Evolutionary conservation across 2,329 filamentous ascomycete species (phyloP).

Genomic region (Raffaelea albimanens): DNA sequence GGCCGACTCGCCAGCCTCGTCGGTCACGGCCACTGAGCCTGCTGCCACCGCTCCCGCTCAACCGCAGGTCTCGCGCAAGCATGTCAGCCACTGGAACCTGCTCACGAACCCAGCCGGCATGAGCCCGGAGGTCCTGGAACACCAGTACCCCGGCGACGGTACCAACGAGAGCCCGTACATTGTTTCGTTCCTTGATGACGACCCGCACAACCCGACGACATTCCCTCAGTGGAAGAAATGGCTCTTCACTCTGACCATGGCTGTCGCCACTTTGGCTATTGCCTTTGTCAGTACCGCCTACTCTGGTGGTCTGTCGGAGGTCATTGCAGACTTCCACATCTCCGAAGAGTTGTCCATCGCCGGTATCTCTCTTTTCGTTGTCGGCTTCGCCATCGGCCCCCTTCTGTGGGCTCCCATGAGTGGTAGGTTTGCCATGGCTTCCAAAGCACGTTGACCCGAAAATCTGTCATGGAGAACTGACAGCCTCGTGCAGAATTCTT

Average conservation of each 20-base stretch:
- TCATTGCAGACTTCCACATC: constrained; percentile 46
- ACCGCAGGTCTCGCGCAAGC: not conserved
- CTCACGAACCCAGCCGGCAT: constrained; percentile 50
- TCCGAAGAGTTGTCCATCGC: constrained; percentile 44
- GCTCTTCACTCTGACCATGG: constrained; percentile 52
- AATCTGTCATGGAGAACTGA: constrained; percentile 2
- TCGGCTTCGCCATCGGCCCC: constrained; percentile 47
- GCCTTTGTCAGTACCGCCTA: constrained; percentile 63
- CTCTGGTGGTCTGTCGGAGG: constrained; percentile 44
- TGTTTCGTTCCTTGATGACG: constrained; percentile 55
- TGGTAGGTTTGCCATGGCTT: too few species aligned
- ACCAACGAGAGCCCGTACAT: constrained; percentile 58
- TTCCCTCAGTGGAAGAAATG: constrained; percentile 53
- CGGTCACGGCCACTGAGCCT: not conserved
- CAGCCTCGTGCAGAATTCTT: constrained; percentile 44
- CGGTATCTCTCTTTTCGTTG: constrained; percentile 51
- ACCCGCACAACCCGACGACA: constrained; percentile 57
- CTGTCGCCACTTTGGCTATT: constrained; percentile 58
- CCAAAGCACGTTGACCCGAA: too few species aligned
- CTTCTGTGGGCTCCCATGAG: constrained; percentile 49
- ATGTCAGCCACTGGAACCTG: constrained; percentile 37
- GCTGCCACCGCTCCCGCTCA: not conserved
- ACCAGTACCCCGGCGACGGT: constrained; percentile 50
- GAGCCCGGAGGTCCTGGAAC: constrained; percentile 44
- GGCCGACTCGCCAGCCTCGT: not conserved